A percentile compares a stretch with the other conserved stretches of the same genome.
Evolutionary conservation across 345 rosid genomes (phyloP).

Genomic region (Alliaria petiolata): DNA sequence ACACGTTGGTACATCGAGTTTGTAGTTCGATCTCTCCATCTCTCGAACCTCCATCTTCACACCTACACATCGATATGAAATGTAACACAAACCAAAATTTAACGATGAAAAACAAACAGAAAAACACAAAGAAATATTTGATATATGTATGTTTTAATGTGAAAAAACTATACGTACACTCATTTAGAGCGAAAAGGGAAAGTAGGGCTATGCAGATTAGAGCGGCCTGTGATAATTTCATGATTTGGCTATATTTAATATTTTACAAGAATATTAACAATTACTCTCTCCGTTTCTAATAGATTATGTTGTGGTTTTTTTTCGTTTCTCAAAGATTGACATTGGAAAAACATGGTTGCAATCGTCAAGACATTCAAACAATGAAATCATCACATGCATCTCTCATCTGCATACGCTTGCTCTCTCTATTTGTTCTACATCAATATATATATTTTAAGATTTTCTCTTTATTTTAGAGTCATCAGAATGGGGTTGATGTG

Average conservation of each 20-base stretch:
- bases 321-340: no score
- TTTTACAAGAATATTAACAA: no score
- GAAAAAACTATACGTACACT: slow-evolving; percentile 4
- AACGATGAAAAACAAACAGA: neutral
- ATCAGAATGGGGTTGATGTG: no score
- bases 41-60: neutral
- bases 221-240: slow-evolving; percentile 14
- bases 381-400: no score
- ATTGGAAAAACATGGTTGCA: no score
- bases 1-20: neutral
- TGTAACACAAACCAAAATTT: neutral
- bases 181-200: neutral
- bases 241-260: neutral
- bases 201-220: slow-evolving; percentile 3
- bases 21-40: neutral
- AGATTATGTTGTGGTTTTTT: no score
- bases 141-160: neutral
- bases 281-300: no score
- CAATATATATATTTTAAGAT: no score
- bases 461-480: no score
- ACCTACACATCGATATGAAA: neutral
- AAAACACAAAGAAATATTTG: neutral
- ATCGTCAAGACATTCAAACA: no score
- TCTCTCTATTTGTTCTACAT: no score
- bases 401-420: no score